Conservation (phyloP, 169 alveolate genomes). For the Cryptosporidium ubiquitum region DNA sequence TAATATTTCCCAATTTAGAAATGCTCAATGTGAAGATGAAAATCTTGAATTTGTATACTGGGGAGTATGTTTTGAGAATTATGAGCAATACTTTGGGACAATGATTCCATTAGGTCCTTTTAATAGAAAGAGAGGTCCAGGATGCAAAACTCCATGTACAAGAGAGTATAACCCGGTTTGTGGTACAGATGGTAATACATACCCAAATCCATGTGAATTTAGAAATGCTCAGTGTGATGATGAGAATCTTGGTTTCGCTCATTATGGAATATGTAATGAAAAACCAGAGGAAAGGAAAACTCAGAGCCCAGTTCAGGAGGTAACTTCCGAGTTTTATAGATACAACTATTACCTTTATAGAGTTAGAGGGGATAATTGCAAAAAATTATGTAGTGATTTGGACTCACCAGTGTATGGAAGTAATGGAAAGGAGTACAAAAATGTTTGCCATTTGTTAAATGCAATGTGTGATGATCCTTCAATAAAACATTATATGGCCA, state of each 20-base stretch:
- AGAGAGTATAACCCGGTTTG: constrained; percentile 21
- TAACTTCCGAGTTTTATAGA: constrained; percentile 41
- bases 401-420: constrained; percentile 54
- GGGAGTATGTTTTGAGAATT: constrained; percentile 26
- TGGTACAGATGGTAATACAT: constrained; percentile 55
- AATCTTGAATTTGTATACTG: constrained; percentile 14
- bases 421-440: constrained; percentile 52
- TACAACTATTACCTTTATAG: constrained; percentile 13
- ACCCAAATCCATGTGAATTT: constrained; percentile 29
- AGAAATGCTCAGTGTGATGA: constrained; percentile 55
- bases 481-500: constrained; percentile 24
- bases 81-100: neutral
- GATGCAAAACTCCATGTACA: constrained; percentile 35
- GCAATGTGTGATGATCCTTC: constrained; percentile 61
- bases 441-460: constrained; percentile 36
- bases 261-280: neutral
- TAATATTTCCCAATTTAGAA: constrained; percentile 28
- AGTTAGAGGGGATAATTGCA: constrained; percentile 23
- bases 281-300: neutral
- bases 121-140: constrained; percentile 32
- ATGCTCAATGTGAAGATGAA: constrained; percentile 66
- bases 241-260: neutral
- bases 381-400: constrained; percentile 15
- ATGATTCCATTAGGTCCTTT: constrained; percentile 25
- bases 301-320: neutral